phyloP scores from a whole-genome alignment of 1,284 basidiomycete species.

The Melampsora americana region DNA sequence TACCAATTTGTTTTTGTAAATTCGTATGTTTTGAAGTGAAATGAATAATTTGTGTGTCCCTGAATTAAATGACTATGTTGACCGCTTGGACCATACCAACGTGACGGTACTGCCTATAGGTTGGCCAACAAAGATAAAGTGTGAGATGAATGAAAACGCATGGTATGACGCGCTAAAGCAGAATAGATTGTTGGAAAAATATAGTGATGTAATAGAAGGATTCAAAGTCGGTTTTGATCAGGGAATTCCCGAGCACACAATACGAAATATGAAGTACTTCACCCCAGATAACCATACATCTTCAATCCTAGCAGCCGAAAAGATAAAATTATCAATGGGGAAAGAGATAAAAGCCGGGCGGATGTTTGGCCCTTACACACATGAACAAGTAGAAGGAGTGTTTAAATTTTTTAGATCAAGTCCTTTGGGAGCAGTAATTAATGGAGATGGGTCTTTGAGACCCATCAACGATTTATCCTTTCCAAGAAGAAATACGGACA shows the following conservation, averaged over 20 bases:
- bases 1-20: too few relatives aligned
- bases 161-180: not conserved
- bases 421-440: too few relatives aligned
- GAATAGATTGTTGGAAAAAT: not conserved
- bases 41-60: too few relatives aligned
- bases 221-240: slow-evolving; percentile 10
- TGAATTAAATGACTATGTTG: too few relatives aligned
- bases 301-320: not conserved
- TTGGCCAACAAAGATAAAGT: not conserved
- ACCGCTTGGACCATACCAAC: too few relatives aligned
- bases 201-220: slow-evolving; percentile 1
- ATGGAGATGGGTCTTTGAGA: slow-evolving; percentile 9
- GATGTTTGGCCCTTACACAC: slow-evolving; percentile 7
- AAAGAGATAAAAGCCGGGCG: too few relatives aligned
- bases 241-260: slow-evolving; percentile 6
- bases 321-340: not conserved
- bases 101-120: too few relatives aligned
- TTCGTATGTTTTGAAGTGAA: too few relatives aligned
- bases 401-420: not conserved
- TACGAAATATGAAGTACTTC: not conserved
- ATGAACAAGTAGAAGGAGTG: not conserved
- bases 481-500: not conserved
- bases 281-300: not conserved
- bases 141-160: not conserved
- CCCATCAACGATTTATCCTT: slow-evolving; percentile 1